Evolutionary conservation across 192 early-diverging fungal genomes (phyloP).

Genomic region (Coemansia sp.): DNA sequence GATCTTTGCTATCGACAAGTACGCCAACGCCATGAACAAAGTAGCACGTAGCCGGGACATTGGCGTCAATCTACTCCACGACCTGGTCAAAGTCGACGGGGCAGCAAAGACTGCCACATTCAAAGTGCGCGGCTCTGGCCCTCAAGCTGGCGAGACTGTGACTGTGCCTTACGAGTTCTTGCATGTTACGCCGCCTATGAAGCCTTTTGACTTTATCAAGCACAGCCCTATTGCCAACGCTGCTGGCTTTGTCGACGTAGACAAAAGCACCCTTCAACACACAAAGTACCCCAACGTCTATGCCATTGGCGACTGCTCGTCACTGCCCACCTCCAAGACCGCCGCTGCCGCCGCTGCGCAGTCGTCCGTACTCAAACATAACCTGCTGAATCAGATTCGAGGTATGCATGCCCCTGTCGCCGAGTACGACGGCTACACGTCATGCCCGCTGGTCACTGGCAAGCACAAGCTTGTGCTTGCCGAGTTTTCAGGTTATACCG

Average conservation of each 20-base stretch:
- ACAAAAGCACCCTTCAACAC: constrained; percentile 78
- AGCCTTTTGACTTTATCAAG: constrained; percentile 75
- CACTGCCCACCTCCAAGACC: constrained; percentile 86
- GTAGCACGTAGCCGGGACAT: constrained; percentile 68
- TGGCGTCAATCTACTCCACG: constrained; percentile 65
- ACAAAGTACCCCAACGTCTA: constrained; percentile 74
- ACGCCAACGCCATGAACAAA: constrained; percentile 65
- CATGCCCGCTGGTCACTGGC: constrained; percentile 79
- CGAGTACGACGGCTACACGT: constrained; percentile 81
- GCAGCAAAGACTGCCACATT: constrained; percentile 71
- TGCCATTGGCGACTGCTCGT: constrained; percentile 78
- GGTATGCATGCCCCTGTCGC: constrained; percentile 51
- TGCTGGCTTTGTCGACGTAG: constrained; percentile 79
- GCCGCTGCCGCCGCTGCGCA: constrained; percentile 84
- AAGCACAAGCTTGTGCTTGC: constrained; percentile 78
- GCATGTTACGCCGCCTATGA: constrained; percentile 83
- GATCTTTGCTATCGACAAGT: constrained; percentile 86
- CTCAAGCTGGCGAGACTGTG: constrained; percentile 53
- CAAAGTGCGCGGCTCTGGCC: constrained; percentile 47
- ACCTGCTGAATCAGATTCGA: constrained; percentile 63
- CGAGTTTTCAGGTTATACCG: constrained; percentile 79
- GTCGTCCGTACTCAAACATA: constrained; percentile 70
- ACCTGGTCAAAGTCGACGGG: constrained; percentile 66
- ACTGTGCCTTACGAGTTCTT: constrained; percentile 74
- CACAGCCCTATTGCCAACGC: constrained; percentile 66